Conservation (phyloP, 163 green algal species). For the Trebouxia gelatinosa region DNA sequence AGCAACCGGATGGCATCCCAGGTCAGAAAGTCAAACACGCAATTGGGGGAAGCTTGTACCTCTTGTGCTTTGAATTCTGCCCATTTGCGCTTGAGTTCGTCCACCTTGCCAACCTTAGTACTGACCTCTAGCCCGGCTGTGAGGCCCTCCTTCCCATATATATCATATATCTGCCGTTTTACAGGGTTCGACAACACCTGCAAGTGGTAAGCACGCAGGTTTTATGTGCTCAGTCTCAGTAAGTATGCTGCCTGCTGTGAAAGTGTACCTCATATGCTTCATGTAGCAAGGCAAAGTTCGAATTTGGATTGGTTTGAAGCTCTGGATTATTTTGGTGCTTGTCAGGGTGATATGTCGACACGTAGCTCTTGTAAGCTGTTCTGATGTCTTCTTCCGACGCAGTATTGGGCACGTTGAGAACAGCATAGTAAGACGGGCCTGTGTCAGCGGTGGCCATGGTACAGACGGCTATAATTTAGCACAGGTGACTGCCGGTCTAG, state of each 20-base stretch:
- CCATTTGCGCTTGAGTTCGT: slow-evolving; percentile 70
- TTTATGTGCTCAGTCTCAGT: neutral
- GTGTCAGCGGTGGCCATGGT: slow-evolving; percentile 29
- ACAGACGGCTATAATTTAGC: no score
- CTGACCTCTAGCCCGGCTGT: slow-evolving; percentile 53
- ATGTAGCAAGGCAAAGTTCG: slow-evolving; percentile 71
- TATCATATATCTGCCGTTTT: slow-evolving; percentile 80
- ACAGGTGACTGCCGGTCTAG: no score
- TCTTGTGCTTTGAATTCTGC: slow-evolving; percentile 63
- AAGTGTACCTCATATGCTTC: slow-evolving; percentile 72
- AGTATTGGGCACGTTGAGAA: slow-evolving; percentile 61
- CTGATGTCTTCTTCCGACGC: slow-evolving; percentile 68
- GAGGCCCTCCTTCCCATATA: slow-evolving; percentile 83
- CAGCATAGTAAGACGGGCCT: slow-evolving; percentile 55
- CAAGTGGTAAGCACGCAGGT: neutral
- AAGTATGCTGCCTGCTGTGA: neutral
- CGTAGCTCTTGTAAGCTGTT: slow-evolving; percentile 64
- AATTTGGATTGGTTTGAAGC: slow-evolving; percentile 56
- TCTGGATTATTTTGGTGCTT: slow-evolving; percentile 65
- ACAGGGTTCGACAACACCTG: slow-evolving; percentile 61
- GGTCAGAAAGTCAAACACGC: no score
- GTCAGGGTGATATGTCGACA: slow-evolving; percentile 74
- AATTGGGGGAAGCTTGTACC: no score
- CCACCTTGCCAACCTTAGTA: slow-evolving; percentile 51
- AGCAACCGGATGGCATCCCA: no score